These are phyloP conservation scores for Eragrostis curvula DNA, from an alignment of 176 grass and related monocot species.

Conservation along the genomic window DNA sequence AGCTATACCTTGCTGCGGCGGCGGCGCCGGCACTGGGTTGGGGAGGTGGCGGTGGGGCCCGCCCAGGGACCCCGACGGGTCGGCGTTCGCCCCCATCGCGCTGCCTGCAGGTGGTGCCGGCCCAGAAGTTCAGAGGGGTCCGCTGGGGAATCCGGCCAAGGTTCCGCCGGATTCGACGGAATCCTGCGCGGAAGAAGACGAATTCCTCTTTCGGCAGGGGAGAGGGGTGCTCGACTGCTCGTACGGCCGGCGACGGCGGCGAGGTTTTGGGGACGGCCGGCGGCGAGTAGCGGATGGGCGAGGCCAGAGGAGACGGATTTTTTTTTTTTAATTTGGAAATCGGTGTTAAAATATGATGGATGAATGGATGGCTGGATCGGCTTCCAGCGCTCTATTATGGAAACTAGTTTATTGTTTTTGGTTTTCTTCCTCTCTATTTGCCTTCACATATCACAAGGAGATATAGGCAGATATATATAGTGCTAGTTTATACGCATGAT, in stretches of 20 bases:
- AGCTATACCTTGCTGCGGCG: slow-evolving; percentile 16
- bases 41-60: slow-evolving; percentile 23
- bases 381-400: not conserved
- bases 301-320: not conserved
- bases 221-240: not conserved
- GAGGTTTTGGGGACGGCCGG: slow-evolving; percentile 18
- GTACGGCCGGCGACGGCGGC: not conserved
- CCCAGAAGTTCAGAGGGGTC: not conserved
- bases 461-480: no score
- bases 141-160: not conserved
- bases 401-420: no score
- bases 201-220: not conserved
- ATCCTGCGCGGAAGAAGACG: not conserved
- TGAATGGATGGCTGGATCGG: not conserved
- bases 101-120: not conserved
- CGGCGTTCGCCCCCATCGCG: slow-evolving; percentile 59
- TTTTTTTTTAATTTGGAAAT: not conserved
- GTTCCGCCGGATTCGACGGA: not conserved
- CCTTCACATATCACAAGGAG: no score
- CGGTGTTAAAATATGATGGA: not conserved
- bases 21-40: slow-evolving; percentile 14
- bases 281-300: slow-evolving; percentile 22
- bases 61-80: slow-evolving; percentile 43
- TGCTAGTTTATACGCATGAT: no score
- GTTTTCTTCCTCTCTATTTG: no score